Evolutionary conservation across 345 rosid species (phyloP), one percentile per base, ranked within the genome.

Genomic region (Cardamine chenopodiifolia): DNA sequence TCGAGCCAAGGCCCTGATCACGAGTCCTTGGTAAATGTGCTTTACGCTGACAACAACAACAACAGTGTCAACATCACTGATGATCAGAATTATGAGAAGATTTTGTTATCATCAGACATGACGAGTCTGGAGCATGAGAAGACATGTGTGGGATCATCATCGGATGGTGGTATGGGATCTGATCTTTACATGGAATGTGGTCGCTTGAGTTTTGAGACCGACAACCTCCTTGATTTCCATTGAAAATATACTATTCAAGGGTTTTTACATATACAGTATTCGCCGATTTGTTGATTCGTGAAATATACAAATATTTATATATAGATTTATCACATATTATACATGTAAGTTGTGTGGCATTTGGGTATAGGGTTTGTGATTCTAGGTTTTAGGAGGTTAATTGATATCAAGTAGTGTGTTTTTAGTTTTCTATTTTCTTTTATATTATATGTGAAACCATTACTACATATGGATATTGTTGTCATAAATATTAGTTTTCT

Each of bases 281-380:
- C 53, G 53, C 61, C 65, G 65, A 77, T 77, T 77, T 70, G 72
- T 71, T 77, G 65, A 71, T 71, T 77, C 80, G 68, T 71, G 59
- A 70, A 62, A 34, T 22, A 53, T 58, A 23, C 69, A 68, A 48
- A 59, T 18, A 74, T 49, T 1, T 29, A 40, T 62, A 39, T 22
- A 13, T 53, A 76, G 50, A 76, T 37, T 69, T 76, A 32, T 44
- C 49, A 26, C 37, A 66, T 66, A 58, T 48, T 54, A 61, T 70
- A 19, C 53, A 70, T 77, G 53, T 69, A 62, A 69, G 63, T n/a
- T 64, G 68, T 71, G 77, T 71, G 76, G 32, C 22, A 37, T 58
- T 64, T 48, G 76, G 72, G 76, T 77, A 35, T 63, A 71, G 72
- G 76, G 35, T 55, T 63, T 63, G 72, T 29, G 13, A 71, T 49